Evolutionary conservation across 805 yeast genomes (phyloP).

Genomic region (Kuraishia piskuri): DNA sequence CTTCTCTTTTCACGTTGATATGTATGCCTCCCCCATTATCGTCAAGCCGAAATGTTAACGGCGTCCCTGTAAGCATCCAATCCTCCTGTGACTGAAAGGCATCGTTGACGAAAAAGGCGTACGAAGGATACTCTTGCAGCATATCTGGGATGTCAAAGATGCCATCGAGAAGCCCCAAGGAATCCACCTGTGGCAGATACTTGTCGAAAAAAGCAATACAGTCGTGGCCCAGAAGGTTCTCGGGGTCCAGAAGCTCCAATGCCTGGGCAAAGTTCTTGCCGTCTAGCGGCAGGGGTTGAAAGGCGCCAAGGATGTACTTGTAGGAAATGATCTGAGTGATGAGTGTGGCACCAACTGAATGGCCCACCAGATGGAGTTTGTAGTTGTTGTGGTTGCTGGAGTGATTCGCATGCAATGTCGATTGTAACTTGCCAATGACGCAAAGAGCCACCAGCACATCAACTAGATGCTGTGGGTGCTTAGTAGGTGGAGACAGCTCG

Average conservation of each 20-base stretch:
- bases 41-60: constrained; percentile 7
- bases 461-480: constrained; percentile 51
- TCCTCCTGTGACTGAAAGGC: constrained; percentile 34
- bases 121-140: constrained; percentile 52
- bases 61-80: constrained; percentile 11
- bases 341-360: constrained; percentile 75
- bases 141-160: constrained; percentile 49
- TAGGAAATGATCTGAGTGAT: constrained; percentile 40
- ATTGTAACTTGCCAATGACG: constrained; percentile 5
- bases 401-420: background rate
- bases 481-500: constrained; percentile 51
- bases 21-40: constrained; percentile 3
- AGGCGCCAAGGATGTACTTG: constrained; percentile 5
- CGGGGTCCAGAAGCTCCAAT: background rate
- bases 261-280: background rate
- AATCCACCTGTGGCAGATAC: constrained; percentile 11
- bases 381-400: too few relatives aligned
- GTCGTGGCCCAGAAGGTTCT: background rate
- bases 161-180: constrained; percentile 51
- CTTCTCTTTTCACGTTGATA: background rate
- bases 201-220: background rate
- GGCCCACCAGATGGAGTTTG: constrained; percentile 46
- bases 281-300: background rate
- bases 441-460: constrained; percentile 44
- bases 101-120: constrained; percentile 44